Evolutionary conservation across 2,329 filamentous ascomycete species (phyloP).

Genomic region (Sporothrix phasma): DNA sequence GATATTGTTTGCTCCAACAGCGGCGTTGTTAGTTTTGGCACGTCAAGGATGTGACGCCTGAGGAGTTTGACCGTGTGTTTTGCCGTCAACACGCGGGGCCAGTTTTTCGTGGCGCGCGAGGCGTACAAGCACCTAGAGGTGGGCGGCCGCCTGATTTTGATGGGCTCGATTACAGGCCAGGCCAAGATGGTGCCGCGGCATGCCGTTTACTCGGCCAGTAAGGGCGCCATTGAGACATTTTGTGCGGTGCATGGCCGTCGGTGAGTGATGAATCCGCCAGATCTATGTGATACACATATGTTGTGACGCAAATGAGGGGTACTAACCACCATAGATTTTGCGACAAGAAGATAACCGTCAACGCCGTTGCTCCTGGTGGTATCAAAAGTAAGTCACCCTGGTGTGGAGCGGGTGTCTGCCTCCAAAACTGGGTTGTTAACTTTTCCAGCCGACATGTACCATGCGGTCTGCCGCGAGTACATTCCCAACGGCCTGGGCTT

Average conservation of each 20-base stretch:
- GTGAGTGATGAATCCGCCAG: constrained; percentile 10
- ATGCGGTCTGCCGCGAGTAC: constrained; percentile 30
- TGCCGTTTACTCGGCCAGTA: constrained; percentile 29
- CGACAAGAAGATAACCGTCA: constrained; percentile 30
- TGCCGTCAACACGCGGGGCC: constrained; percentile 48
- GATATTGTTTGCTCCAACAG: constrained; percentile 55
- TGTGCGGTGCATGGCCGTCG: constrained; percentile 24
- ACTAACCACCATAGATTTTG: constrained; percentile 22
- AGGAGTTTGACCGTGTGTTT: constrained; percentile 54
- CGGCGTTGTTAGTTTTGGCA: constrained; percentile 51
- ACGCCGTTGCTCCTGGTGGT: constrained; percentile 28
- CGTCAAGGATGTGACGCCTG: constrained; percentile 45
- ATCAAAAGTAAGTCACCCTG: constrained; percentile 24
- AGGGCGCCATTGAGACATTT: constrained; percentile 29
- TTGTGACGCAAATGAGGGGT: background rate
- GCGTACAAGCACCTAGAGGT: constrained; percentile 52
- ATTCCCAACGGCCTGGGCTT: constrained; percentile 30
- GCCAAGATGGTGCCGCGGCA: constrained; percentile 26
- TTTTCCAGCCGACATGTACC: constrained; percentile 24
- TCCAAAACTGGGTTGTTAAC: background rate
- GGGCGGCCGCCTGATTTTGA: constrained; percentile 53
- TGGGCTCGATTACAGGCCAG: constrained; percentile 48
- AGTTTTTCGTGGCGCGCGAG: constrained; percentile 54
- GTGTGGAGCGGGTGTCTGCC: too few relatives aligned
- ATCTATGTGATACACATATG: background rate